Base-by-base conservation (phyloP, 805 yeast species). In the Brettanomyces anomalus region DNA sequence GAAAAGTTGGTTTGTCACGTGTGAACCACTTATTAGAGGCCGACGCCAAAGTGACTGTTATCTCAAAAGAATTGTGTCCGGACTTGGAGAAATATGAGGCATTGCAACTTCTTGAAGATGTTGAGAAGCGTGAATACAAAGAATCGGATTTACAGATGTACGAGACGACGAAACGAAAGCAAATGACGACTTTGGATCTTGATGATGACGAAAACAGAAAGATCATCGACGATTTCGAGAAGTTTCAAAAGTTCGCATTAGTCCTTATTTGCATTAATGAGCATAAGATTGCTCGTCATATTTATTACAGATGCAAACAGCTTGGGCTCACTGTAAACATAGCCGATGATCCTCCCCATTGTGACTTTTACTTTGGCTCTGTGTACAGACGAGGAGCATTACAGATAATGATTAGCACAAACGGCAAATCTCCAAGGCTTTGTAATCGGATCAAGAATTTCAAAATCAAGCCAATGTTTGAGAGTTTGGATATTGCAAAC, bases 281-380 rank as follows among this genome's bases (percentile, higher is more conserved):
- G 54, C 83, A 83, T 43, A 67, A 65, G 11, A 62, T 74, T 40
- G 76, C 85, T 30, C 65, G 71, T 18, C 60, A 63, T 48, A 77
- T 85, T 17, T 85, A 80, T 56, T 70, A 74, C 47, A 62, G 64
- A 39, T 66, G 74, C 47, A 61, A 67, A 46, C 51, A 59, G 40
- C 51, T 66, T 36, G 62, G 77, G 44, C 49, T 86, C 58, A 75
- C 77, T 20, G 86, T 83, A 19, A 85, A 85, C 55, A 80, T 85
- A 33, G 95, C 95, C 1, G 95, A 85, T 58, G 82, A 82, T 47
- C 94, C 95, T 3, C 72, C 74, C n/a, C 65, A 77, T 46, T 85
- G 95, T 64, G 95, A 85, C 60, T 85, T 84, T 60, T 85, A 84
- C 64, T 85, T 85, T 59, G 95, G 95, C 1, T 76, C 89, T 19